Base-by-base conservation (phyloP, 257 asterid species). In the Prunella vulgaris region DNA sequence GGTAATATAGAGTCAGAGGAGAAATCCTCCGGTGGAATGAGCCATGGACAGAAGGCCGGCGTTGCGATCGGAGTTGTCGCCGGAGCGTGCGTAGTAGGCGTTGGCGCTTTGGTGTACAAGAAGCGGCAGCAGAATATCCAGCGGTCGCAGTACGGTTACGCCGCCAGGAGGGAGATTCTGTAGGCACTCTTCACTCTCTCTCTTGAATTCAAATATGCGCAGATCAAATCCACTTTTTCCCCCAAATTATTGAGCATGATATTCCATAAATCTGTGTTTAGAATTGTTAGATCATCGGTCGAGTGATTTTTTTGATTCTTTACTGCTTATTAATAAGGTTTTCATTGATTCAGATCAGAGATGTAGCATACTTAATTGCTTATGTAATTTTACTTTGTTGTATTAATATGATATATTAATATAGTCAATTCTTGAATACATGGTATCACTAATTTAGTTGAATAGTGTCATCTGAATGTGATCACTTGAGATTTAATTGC, bases 71-170 rank as follows among this genome's bases (percentile, higher is more conserved):
- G 95, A 63, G 91, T 88, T 7, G 67, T 88, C 3, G 88, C 88
- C 15, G 83, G 81, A 0, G 86, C 68, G 20, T 77, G 77, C 70
- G 32, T 88, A 0, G 95, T 84, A 5, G 95, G 83, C 1, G 38
- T 73, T 12, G 95, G 90, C 21, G 85, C 77, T 6, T 13, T 88
- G 72, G 84, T 91, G 22, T 88, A 84, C 77, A 91, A 76, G 79
- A 91, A 87, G 79, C 83, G 96, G n/a, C 84, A 82, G 80, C 88
- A 83, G 82, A 91, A 91, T 67, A 74, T 88, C 73, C 86, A 78
- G 61, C 91, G 97, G 15, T 51, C 95, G 22, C 82, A 87, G 73
- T 84, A 70, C 60, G 89, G 96, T 42, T 77, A 74, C 66, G 86
- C 85, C 44, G 86, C 84, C 66, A 76, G 88, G 78, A 72, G 87